A percentile compares a stretch with the other conserved stretches of the same genome.
These are phyloP conservation scores for Geotrichum histeridarum DNA, from an alignment of 1,139 yeast genomes.

Conservation along the genomic window DNA sequence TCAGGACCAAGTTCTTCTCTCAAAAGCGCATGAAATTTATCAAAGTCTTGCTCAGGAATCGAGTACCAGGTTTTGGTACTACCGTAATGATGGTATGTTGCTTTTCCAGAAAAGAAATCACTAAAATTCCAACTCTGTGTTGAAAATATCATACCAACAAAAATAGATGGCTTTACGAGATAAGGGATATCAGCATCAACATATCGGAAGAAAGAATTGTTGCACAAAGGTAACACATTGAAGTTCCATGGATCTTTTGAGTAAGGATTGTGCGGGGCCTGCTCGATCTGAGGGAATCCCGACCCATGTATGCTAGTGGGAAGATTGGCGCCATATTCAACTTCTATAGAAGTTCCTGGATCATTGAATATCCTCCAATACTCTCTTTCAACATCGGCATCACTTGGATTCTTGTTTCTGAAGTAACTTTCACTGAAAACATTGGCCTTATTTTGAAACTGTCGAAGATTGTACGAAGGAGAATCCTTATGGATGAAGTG, in stretches of 20 bases:
- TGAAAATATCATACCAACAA: conserved; percentile 62
- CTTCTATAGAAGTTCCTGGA: conserved; percentile 39
- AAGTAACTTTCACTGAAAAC: conserved; percentile 44
- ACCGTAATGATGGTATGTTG: conserved; percentile 64
- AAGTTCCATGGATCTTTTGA: conserved; percentile 60
- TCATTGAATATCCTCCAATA: conserved; percentile 40
- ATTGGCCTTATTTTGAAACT: conserved; percentile 56
- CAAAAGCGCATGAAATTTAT: conserved; percentile 41
- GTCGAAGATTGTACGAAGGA: conserved; percentile 52
- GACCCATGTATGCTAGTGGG: conserved; percentile 45
- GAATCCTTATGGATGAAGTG: conserved; percentile 55
- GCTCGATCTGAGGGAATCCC: conserved; percentile 46
- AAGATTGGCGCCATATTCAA: conserved; percentile 47
- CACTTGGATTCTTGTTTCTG: conserved; percentile 19
- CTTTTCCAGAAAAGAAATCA: conserved; percentile 61
- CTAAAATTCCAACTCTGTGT: conserved; percentile 65
- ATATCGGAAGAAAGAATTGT: conserved; percentile 46
- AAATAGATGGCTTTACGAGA: conserved; percentile 43
- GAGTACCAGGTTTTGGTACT: conserved; percentile 68
- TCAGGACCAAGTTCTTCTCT: conserved; percentile 52
- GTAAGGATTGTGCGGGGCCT: conserved; percentile 26
- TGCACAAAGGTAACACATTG: conserved; percentile 54
- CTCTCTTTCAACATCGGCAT: conserved; percentile 33
- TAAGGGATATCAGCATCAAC: conserved; percentile 42
- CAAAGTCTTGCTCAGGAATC: conserved; percentile 62